These are phyloP conservation scores for Funneliformis geosporum DNA, from an alignment of 192 early-diverging fungal species.

Conservation along the genomic window DNA sequence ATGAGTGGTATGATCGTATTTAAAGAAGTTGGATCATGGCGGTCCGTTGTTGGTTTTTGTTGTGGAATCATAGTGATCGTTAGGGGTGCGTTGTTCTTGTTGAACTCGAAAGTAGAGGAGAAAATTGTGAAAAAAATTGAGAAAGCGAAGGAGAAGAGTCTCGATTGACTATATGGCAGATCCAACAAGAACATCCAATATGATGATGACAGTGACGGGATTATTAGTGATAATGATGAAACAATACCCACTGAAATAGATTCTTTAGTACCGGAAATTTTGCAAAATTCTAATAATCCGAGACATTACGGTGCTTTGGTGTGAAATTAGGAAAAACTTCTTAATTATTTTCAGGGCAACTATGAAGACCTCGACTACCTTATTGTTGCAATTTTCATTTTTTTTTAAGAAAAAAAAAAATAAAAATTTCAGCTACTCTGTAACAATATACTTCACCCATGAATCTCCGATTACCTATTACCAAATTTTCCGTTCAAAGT, in stretches of 20 bases:
- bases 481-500: too few species aligned
- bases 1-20: constrained; percentile 27
- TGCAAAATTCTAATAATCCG: not conserved
- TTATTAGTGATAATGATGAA: not conserved
- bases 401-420: too few species aligned
- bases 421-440: too few species aligned
- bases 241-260: not conserved
- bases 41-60: constrained; percentile 11
- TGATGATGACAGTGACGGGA: not conserved
- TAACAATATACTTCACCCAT: too few species aligned
- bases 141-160: constrained; percentile 1
- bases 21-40: constrained; percentile 17
- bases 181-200: not conserved
- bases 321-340: not conserved
- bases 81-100: not conserved
- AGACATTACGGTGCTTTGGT: not conserved
- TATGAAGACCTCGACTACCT: not conserved
- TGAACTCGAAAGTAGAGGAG: not conserved
- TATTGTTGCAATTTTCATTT: too few species aligned
- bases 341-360: not conserved
- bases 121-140: not conserved
- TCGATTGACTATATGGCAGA: constrained; percentile 26
- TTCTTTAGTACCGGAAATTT: not conserved
- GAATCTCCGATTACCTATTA: too few species aligned
- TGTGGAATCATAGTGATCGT: constrained; percentile 2